A percentile compares a stretch with the other conserved stretches of the same genome.
Conservation (phyloP, 2,329 filamentous ascomycete species). For the Neofusicoccum cordaticola region DNA sequence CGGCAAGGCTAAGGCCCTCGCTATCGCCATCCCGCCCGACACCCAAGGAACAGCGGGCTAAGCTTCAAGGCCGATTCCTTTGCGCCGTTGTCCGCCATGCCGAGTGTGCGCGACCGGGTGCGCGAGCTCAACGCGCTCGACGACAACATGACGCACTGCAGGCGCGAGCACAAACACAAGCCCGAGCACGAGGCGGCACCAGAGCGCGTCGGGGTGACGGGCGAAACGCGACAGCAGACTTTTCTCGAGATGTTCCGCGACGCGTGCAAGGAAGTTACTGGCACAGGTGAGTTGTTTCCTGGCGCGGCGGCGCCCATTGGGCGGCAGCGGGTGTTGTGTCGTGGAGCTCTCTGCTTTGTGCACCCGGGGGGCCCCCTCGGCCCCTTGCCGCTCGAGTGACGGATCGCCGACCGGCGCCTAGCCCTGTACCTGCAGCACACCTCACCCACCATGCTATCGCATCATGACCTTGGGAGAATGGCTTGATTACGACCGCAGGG, state of each 20-base stretch:
- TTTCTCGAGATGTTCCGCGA: background rate
- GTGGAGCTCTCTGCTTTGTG: slow-evolving; percentile 12
- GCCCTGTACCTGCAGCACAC: slow-evolving; percentile 10
- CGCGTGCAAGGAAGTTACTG: slow-evolving; percentile 1
- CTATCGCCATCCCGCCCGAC: background rate
- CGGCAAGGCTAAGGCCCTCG: background rate
- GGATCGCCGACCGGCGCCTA: slow-evolving; percentile 10
- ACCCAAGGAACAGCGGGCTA: background rate
- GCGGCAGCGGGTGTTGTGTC: background rate
- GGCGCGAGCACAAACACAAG: background rate
- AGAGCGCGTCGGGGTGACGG: background rate
- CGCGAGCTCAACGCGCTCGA: background rate
- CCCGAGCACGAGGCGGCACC: background rate
- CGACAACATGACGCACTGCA: background rate
- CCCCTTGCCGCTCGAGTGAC: background rate
- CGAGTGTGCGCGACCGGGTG: background rate
- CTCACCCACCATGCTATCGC: slow-evolving; percentile 3
- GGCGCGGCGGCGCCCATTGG: background rate
- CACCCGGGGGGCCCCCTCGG: background rate
- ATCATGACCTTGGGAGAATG: slow-evolving; percentile 6
- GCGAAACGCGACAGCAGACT: background rate
- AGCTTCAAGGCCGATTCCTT: background rate
- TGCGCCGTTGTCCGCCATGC: background rate
- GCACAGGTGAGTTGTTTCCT: background rate
- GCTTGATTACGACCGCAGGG: slow-evolving; percentile 1